These are phyloP conservation scores for Dianthus caryophyllus DNA, from an alignment of 148 eudicot species.

Conservation along the genomic window DNA sequence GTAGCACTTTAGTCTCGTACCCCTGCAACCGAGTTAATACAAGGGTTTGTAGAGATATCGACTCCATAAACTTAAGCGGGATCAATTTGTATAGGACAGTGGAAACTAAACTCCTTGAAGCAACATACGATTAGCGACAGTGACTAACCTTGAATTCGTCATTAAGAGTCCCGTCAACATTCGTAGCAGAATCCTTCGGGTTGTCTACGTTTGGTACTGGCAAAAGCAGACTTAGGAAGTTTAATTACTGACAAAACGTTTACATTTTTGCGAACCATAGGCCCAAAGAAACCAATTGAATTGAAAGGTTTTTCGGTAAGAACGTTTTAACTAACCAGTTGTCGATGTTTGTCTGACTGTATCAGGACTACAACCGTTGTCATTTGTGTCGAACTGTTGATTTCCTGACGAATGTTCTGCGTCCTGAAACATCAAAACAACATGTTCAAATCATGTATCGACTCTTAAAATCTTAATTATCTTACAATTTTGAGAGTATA, in stretches of 20 bases:
- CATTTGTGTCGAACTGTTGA: conserved; percentile 22
- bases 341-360: conserved; percentile 15
- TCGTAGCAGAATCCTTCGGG: conserved; percentile 26
- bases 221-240: conserved; percentile 5
- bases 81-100: too few relatives aligned
- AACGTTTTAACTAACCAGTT: conserved; percentile 40
- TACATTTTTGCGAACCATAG: background rate
- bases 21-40: conserved; percentile 33
- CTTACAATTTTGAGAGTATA: background rate
- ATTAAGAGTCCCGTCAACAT: conserved; percentile 31
- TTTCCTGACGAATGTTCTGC: conserved; percentile 31
- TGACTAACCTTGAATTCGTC: conserved; percentile 43
- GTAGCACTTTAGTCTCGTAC: conserved; percentile 7
- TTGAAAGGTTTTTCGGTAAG: background rate
- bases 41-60: conserved; percentile 2
- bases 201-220: conserved; percentile 36
- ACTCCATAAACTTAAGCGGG: too few relatives aligned
- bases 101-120: too few relatives aligned
- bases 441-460: background rate
- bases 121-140: background rate
- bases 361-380: conserved; percentile 15
- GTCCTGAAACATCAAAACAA: conserved; percentile 33
- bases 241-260: too few relatives aligned
- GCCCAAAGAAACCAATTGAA: background rate
- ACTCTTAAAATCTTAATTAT: background rate